phyloP scores from a whole-genome alignment of 148 eudicot species.

The Dianthus caryophyllus region DNA sequence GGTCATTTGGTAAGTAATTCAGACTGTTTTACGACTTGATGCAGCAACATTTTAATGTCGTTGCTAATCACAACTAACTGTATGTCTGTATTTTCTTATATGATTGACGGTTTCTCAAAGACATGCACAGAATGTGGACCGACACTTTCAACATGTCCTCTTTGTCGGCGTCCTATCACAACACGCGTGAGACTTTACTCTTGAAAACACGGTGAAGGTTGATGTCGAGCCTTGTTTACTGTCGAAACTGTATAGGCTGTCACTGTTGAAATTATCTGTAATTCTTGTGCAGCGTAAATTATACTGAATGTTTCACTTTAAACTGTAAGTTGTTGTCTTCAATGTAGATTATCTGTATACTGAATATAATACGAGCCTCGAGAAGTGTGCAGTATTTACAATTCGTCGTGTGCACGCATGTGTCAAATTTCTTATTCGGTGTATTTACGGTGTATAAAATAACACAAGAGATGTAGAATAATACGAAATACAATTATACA shows the following conservation, averaged over 20 bases:
- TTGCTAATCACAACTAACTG: neutral
- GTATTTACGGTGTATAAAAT: too few species aligned
- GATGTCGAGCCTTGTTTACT: neutral
- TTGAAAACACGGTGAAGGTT: conserved; percentile 20
- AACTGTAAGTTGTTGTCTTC: too few species aligned
- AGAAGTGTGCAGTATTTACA: too few species aligned
- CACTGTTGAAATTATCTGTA: conserved; percentile 1
- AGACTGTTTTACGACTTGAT: neutral
- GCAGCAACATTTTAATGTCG: neutral
- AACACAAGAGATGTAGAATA: too few species aligned
- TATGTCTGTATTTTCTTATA: neutral
- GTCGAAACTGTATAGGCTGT: neutral
- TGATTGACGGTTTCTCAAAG: conserved; percentile 24
- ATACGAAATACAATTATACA: too few species aligned
- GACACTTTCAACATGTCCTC: conserved; percentile 46
- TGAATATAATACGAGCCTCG: too few species aligned
- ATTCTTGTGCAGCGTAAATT: neutral
- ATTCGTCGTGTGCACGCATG: too few species aligned
- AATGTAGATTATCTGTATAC: too few species aligned
- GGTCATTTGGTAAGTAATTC: conserved; percentile 66
- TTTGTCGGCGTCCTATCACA: conserved; percentile 57
- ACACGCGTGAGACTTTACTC: conserved; percentile 50
- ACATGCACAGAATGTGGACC: conserved; percentile 73
- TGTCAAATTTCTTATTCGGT: too few species aligned
- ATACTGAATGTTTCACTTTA: neutral